Conservation (phyloP, 805 yeast genomes). For the Saturnispora galanensis region DNA sequence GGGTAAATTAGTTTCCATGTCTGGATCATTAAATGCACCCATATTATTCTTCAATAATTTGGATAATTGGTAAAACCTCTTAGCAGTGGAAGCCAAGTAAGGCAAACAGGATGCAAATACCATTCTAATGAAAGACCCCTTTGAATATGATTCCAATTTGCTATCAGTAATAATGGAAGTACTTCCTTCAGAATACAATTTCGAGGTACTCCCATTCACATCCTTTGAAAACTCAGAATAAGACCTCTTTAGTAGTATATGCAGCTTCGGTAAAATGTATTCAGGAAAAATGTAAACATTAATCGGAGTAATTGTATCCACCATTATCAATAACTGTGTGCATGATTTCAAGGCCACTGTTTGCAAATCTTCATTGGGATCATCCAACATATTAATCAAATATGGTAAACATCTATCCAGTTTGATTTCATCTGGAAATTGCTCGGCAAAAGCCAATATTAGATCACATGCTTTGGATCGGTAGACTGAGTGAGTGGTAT, state of each 20-base stretch:
- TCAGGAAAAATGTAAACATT: conserved; percentile 75
- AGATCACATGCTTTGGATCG: conserved; percentile 67
- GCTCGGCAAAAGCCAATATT: conserved; percentile 65
- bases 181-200: conserved; percentile 3
- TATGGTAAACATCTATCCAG: conserved; percentile 81
- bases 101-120: conserved; percentile 70
- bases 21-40: conserved; percentile 30
- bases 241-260: conserved; percentile 31
- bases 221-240: conserved; percentile 16
- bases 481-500: conserved; percentile 49
- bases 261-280: conserved; percentile 65
- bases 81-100: conserved; percentile 53
- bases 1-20: conserved; percentile 32
- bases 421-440: conserved; percentile 71
- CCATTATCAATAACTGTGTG: conserved; percentile 57
- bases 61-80: conserved; percentile 54
- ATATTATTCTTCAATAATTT: conserved; percentile 33
- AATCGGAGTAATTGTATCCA: conserved; percentile 58
- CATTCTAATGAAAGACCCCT: conserved; percentile 41
- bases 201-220: background rate
- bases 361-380: conserved; percentile 54
- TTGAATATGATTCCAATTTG: background rate
- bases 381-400: conserved; percentile 62
- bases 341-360: conserved; percentile 53
- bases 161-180: background rate